Evolutionary conservation across 345 rosid genomes (phyloP).

Genomic region (Lepidium sativum): DNA sequence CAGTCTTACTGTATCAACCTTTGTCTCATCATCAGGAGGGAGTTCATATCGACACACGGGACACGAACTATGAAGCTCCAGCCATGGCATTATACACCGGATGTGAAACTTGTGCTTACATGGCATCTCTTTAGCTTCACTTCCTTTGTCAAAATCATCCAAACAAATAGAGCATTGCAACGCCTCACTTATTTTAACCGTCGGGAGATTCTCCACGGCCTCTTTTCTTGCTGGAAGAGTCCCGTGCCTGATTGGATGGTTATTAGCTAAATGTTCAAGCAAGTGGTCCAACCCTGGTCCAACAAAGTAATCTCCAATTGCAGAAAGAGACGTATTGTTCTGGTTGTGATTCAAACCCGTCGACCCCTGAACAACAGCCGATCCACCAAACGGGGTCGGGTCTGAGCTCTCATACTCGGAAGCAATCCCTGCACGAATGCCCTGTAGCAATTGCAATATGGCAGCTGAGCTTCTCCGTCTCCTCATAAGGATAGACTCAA

Average conservation of each 20-base stretch:
- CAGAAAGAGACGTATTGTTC: constrained; percentile 36
- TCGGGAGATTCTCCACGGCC: constrained; percentile 60
- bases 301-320: constrained; percentile 62
- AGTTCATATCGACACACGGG: constrained; percentile 48
- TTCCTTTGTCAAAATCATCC: constrained; percentile 43
- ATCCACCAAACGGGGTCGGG: constrained; percentile 26
- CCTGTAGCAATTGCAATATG: constrained; percentile 62
- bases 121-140: constrained; percentile 53
- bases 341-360: constrained; percentile 20
- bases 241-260: constrained; percentile 58
- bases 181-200: constrained; percentile 40
- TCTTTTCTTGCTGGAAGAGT: constrained; percentile 78
- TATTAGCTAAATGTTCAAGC: constrained; percentile 79
- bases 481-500: constrained; percentile 50
- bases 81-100: constrained; percentile 51
- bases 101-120: constrained; percentile 57
- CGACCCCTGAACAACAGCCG: constrained; percentile 20
- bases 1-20: constrained; percentile 30
- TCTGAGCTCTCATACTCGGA: constrained; percentile 47
- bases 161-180: constrained; percentile 32
- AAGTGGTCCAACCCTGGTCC: constrained; percentile 68
- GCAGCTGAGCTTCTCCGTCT: constrained; percentile 63
- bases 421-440: constrained; percentile 54
- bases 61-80: constrained; percentile 52
- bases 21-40: constrained; percentile 36